Conservation (phyloP, 2,329 filamentous ascomycete genomes). For the Geosmithia putterillii region DNA sequence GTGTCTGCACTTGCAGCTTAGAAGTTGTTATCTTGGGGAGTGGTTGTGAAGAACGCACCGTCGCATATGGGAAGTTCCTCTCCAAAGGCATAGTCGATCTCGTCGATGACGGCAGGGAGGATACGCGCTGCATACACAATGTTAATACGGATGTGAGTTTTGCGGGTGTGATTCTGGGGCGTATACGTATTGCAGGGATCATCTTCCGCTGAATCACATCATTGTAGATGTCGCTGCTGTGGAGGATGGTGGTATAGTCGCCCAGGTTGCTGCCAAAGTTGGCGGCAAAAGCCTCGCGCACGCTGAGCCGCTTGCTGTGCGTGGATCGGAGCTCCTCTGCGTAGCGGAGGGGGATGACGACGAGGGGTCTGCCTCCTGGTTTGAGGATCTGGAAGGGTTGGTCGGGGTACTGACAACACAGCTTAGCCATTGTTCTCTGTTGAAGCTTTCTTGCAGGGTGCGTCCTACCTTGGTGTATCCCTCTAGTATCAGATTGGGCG, state of each 20-base stretch:
- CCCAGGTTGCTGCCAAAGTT: neutral
- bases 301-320: neutral
- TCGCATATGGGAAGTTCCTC: neutral
- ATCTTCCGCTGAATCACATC: neutral
- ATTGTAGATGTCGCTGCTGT: neutral
- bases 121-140: neutral
- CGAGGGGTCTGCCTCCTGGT: neutral
- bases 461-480: too few relatives aligned
- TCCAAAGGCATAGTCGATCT: neutral
- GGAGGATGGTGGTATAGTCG: neutral
- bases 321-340: neutral
- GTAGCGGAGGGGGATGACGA: neutral
- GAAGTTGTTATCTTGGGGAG: neutral
- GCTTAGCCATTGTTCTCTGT: too few relatives aligned
- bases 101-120: neutral
- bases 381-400: neutral
- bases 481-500: too few relatives aligned
- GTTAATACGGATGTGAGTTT: neutral
- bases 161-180: neutral
- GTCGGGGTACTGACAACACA: too few relatives aligned
- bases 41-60: neutral
- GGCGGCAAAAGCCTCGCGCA: neutral
- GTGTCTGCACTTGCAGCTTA: neutral
- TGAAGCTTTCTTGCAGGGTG: too few relatives aligned
- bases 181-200: neutral